Conservation (phyloP, 306 rosid genomes). For the Lithocarpus polystachyus region DNA sequence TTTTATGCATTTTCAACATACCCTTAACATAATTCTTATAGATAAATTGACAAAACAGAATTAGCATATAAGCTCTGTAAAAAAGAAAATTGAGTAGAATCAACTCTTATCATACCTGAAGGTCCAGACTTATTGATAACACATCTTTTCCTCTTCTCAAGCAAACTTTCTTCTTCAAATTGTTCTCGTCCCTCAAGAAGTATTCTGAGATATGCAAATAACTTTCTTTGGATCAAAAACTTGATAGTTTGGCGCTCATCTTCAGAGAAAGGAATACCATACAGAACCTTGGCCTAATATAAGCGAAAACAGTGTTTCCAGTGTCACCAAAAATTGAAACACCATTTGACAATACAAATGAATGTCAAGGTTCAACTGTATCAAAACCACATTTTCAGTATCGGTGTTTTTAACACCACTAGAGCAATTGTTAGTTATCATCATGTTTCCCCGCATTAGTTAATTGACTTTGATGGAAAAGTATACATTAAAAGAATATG, state of each 20-base stretch:
- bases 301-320: conserved; percentile 13
- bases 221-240: conserved; percentile 58
- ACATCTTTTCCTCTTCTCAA: conserved; percentile 25
- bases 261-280: conserved; percentile 55
- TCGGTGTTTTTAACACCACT: neutral
- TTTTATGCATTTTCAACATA: neutral
- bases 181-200: conserved; percentile 60
- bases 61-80: neutral
- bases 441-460: neutral
- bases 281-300: conserved; percentile 63
- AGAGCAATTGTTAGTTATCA: neutral
- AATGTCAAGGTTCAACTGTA: neutral
- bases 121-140: conserved; percentile 39
- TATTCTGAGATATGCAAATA: conserved; percentile 53
- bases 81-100: neutral
- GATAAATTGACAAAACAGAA: neutral
- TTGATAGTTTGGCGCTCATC: conserved; percentile 60
- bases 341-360: neutral
- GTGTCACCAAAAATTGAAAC: conserved; percentile 9
- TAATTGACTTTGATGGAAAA: neutral
- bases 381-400: neutral
- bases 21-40: neutral
- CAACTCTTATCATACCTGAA: conserved; percentile 42
- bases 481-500: neutral
- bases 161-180: conserved; percentile 63